A percentile compares a stretch with the other conserved stretches of the same genome.
These are phyloP conservation scores for Yarrowia keelungensis DNA, from an alignment of 805 yeast genomes.

Conservation along the genomic window DNA sequence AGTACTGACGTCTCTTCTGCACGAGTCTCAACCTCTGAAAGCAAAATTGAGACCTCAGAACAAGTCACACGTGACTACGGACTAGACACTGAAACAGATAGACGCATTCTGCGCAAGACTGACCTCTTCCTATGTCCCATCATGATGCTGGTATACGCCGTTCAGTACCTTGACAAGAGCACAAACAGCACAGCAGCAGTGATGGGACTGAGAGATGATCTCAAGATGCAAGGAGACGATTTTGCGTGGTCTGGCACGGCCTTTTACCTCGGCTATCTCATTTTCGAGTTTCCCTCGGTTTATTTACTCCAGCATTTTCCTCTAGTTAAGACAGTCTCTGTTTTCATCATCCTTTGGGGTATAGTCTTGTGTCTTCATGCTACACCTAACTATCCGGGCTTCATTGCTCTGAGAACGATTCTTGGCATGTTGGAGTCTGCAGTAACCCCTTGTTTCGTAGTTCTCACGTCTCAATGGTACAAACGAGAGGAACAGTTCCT, in stretches of 20 bases:
- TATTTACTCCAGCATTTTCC: slow-evolving; percentile 6
- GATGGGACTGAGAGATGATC: background rate
- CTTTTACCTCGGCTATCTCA: slow-evolving; percentile 1
- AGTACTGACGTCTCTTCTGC: too few species aligned
- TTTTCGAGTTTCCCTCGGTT: slow-evolving; percentile 10
- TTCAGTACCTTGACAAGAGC: slow-evolving; percentile 6
- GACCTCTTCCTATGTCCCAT: slow-evolving; percentile 1
- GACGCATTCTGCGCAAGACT: background rate
- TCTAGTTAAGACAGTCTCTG: slow-evolving; percentile 1
- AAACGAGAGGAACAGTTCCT: slow-evolving; percentile 7
- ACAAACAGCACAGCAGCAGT: slow-evolving; percentile 4
- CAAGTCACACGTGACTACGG: background rate
- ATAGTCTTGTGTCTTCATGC: slow-evolving; percentile 6
- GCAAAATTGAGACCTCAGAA: background rate
- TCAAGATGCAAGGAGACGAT: slow-evolving; percentile 9
- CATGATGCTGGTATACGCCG: slow-evolving; percentile 7
- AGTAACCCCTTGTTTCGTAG: background rate
- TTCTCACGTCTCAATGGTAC: slow-evolving; percentile 6
- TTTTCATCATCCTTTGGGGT: slow-evolving; percentile 4
- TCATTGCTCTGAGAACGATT: background rate
- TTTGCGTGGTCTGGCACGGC: slow-evolving; percentile 12
- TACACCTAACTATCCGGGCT: background rate
- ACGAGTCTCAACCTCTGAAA: background rate
- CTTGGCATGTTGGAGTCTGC: slow-evolving; percentile 9
- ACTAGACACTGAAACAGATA: background rate